These are phyloP conservation scores for Yamadazyma takamatsuzukensis DNA, from an alignment of 805 yeast genomes.

Conservation along the genomic window DNA sequence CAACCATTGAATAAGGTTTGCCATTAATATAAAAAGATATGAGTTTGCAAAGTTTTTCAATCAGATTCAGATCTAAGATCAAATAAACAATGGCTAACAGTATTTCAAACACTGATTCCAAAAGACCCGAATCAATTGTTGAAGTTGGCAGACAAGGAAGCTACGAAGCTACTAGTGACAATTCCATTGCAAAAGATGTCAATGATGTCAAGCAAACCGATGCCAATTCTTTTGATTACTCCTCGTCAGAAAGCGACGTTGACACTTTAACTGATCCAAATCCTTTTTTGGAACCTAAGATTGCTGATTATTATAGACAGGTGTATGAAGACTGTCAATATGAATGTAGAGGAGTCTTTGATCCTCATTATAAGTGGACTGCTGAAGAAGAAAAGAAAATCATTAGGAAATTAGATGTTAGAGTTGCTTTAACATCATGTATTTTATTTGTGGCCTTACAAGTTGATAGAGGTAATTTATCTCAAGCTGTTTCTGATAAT, in stretches of 20 bases:
- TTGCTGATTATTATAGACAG: conserved; percentile 26
- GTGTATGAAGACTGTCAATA: conserved; percentile 28
- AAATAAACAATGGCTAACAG: no score
- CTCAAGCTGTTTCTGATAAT: conserved; percentile 21
- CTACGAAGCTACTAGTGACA: no score
- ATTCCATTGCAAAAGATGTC: no score
- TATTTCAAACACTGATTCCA: no score
- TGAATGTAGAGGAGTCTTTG: conserved; percentile 32
- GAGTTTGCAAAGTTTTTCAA: no score
- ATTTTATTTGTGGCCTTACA: conserved; percentile 21
- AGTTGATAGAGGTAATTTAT: conserved; percentile 20
- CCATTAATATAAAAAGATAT: no score
- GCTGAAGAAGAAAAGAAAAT: conserved; percentile 26
- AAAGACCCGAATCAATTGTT: no score
- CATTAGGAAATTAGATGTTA: conserved; percentile 16
- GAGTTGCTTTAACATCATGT: conserved; percentile 20
- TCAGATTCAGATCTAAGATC: no score
- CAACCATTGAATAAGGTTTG: no score
- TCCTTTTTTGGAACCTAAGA: conserved; percentile 25
- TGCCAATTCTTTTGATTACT: conserved; percentile 5
- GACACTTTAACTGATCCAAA: conserved; percentile 5
- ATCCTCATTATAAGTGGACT: conserved; percentile 33
- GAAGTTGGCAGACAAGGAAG: no score
- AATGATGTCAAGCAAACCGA: no score
- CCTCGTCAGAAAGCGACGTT: no score